A percentile compares a stretch with the other conserved stretches of the same genome.
Evolutionary conservation across 2,329 filamentous ascomycete genomes (phyloP).

Genomic region (Trichoderma lentiforme): DNA sequence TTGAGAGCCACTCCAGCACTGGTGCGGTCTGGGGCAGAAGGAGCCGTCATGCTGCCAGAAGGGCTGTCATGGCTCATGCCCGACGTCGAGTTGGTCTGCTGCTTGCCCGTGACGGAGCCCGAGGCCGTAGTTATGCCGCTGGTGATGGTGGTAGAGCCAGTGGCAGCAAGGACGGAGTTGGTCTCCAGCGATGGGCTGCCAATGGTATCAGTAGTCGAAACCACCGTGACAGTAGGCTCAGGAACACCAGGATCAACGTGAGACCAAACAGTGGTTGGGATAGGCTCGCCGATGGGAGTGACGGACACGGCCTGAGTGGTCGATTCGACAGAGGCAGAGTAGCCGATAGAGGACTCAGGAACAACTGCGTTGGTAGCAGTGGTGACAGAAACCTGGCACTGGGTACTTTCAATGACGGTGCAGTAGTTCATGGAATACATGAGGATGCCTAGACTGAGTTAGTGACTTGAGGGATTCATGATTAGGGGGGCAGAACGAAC

Average conservation of each 20-base stretch:
- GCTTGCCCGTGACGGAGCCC: slow-evolving; percentile 17
- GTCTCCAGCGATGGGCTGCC: slow-evolving; percentile 23
- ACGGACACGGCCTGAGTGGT: background rate
- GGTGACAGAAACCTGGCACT: slow-evolving; percentile 32
- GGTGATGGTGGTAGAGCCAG: slow-evolving; percentile 17
- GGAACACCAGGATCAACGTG: background rate
- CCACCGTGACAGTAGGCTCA: slow-evolving; percentile 18
- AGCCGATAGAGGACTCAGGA: slow-evolving; percentile 14
- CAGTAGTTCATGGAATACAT: slow-evolving; percentile 38
- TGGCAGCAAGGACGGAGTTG: slow-evolving; percentile 23
- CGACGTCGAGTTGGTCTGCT: slow-evolving; percentile 23
- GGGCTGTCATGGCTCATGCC: slow-evolving; percentile 23
- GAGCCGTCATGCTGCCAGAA: slow-evolving; percentile 22
- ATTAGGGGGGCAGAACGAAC: slow-evolving; percentile 22
- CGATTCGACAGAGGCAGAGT: slow-evolving; percentile 3
- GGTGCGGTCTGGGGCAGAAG: slow-evolving; percentile 30
- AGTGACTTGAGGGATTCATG: background rate
- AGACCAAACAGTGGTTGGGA: background rate
- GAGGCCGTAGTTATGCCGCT: slow-evolving; percentile 19
- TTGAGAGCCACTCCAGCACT: slow-evolving; percentile 29
- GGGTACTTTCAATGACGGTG: slow-evolving; percentile 34
- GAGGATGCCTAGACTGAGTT: slow-evolving; percentile 27
- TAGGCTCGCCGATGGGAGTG: background rate
- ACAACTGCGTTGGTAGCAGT: slow-evolving; percentile 23
- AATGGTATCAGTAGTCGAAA: slow-evolving; percentile 19